Base-by-base conservation (phyloP, 768 basidiomycete species). In the Glaciozyma antarctica region DNA sequence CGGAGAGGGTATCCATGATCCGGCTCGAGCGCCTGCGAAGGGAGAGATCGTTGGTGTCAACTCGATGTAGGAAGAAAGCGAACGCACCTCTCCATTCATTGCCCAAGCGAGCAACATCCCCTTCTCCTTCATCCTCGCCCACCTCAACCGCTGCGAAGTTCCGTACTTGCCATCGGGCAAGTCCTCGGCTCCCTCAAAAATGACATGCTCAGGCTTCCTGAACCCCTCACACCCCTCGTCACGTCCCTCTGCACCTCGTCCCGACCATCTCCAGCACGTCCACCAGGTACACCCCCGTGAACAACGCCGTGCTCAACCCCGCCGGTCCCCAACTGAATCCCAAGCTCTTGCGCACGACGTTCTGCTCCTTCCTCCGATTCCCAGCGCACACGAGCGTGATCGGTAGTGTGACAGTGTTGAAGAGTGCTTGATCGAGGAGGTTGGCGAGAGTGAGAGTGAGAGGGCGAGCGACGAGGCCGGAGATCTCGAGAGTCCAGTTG, bases 1-100 rank as follows among this genome's bases (percentile, higher is more conserved):
- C 85, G 79, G n/a, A 86, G 71, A 0, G 85, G 85, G 68, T 80
- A 84, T 16, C 85, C 85, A 65, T 86, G 85, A 68, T 86, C 85
- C 8, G 84, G 83, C 54, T 81, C 80, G 12, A 86, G 77, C 19
- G 81, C 79, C 28, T 80, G 74, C 12, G 3, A 44, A 44, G 7
- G 7, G 16, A n/a, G 12, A 38, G 0, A 13, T 5, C 47, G n/a
- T 38, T n/a, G 55, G 41, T 9, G 8, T 1, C 24, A 43, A 9
- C 13, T 22, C 13, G 21, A 28, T 21, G 4, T n/a, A 7, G 9
- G 22, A n/a, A n/a, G n/a, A 9, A 32, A 45, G 43, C 1, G 22
- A 22, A 48, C 38, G n/a, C 49, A 63, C 62, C 53, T 68, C 63
- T 2, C 84, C 84, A 63, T 85, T 85, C 84, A 85, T 84, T 19